Conservation (phyloP, 768 basidiomycete genomes). For the Strobilomyces echinocephalus region DNA sequence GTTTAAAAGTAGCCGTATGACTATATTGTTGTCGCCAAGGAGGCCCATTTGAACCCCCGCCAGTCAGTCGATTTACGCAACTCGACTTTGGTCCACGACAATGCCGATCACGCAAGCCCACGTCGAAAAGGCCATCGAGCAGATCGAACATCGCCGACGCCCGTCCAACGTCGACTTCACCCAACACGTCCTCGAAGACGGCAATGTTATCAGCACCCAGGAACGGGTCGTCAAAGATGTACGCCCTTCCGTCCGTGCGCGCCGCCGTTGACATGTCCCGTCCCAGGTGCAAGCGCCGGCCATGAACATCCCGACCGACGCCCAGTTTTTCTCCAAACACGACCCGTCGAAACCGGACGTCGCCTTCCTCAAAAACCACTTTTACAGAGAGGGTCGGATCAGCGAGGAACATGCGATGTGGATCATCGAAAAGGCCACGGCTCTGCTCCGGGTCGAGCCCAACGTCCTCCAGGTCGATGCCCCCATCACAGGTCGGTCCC, state of each 20-base stretch:
- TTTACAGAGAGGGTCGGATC: constrained; percentile 91
- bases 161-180: constrained; percentile 81
- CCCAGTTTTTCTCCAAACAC: constrained; percentile 83
- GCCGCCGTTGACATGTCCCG: constrained; percentile 1
- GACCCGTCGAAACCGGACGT: constrained; percentile 92
- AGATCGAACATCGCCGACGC: constrained; percentile 39
- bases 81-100: constrained; percentile 11
- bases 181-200: constrained; percentile 89
- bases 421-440: constrained; percentile 86
- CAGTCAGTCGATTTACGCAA: constrained; percentile 11
- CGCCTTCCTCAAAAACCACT: constrained; percentile 97
- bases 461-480: constrained; percentile 95
- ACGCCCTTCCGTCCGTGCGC: constrained; percentile 18
- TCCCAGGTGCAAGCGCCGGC: constrained; percentile 94
- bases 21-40: constrained; percentile 2
- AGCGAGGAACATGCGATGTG: constrained; percentile 94
- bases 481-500: constrained; percentile 80
- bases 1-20: constrained; percentile 8
- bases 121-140: constrained; percentile 33
- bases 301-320: constrained; percentile 84
- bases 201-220: constrained; percentile 84
- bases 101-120: constrained; percentile 35
- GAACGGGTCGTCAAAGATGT: constrained; percentile 97
- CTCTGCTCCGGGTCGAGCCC: constrained; percentile 75
- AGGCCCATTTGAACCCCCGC: constrained; percentile 29